Base-by-base conservation (phyloP, 371 early-diverging fungal genomes). In the Caulochytrium protostelioides region DNA sequence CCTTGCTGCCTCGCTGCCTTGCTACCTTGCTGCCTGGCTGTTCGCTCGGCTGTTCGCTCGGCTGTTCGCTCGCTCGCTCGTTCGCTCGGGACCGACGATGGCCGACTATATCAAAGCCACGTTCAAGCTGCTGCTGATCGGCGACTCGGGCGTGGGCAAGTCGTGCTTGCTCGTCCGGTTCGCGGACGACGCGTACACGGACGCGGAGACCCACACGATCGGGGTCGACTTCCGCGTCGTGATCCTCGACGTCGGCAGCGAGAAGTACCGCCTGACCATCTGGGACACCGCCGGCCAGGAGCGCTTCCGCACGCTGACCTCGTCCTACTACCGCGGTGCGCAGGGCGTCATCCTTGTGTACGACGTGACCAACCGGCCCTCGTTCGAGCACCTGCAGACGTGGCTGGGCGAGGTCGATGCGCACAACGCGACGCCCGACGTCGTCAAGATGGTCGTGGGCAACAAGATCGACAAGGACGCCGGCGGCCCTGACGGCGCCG, bases 251-350 rank as follows among this genome's bases (percentile, higher is more conserved):
- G 53, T 92, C n/a, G 82, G 90, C 33, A 78, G 68, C 41, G 70
- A 82, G 35, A 75, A 70, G 44, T 89, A 89, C 55, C 98, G 99
- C 58, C 69, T 99, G 39, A 94, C 97, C 8, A 90, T 99, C 39
- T 87, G 86, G 87, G 84, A 99, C 54, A 99, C 99, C 1, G 99
- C 99, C 5, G 99, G 99, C 9, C 99, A 99, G 59, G 99, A 99
- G 55, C 72, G 98, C 22, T 99, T 98, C 59, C 65, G 98, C 38
- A 95, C 99, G 0, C 70, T 99, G 32, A 98, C 99, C n/a, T 86
- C 89, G 3, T 83, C 84, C 21, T 99, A 97, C 55, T 97, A 97
- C 50, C 74, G 95, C 32, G 97, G 95, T 13, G 98, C 99, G 3
- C 91, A 98, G 54, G 98, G 98, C 14, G 87, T 98, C 9, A 79